Evolutionary conservation across 768 basidiomycete species (phyloP).

Genomic region (Phanerochaete carnosa): DNA sequence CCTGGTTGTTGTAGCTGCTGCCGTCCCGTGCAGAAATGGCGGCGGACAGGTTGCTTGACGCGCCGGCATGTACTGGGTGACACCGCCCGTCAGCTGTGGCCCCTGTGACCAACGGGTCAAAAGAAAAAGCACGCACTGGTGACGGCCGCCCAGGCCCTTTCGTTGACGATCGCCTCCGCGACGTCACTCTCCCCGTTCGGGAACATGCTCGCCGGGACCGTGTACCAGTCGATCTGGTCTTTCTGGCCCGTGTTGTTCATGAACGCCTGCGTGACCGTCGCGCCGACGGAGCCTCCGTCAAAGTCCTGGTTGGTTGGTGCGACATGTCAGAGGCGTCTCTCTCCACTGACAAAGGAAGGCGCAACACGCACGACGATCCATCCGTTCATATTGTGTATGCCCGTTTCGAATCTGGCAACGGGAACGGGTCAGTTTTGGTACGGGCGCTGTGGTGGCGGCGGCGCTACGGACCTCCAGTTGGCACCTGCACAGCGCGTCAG

Average conservation of each 20-base stretch:
- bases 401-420: conserved; percentile 20
- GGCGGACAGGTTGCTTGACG: conserved; percentile 16
- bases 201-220: conserved; percentile 37
- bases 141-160: conserved; percentile 53
- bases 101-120: conserved; percentile 24
- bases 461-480: conserved; percentile 6
- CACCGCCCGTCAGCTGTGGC: not conserved
- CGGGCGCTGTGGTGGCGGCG: not conserved
- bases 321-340: not conserved
- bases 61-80: conserved; percentile 33
- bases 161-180: conserved; percentile 39
- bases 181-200: conserved; percentile 33
- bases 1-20: conserved; percentile 44
- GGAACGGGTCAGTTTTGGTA: not conserved
- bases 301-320: conserved; percentile 53
- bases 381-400: conserved; percentile 42
- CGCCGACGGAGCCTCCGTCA: conserved; percentile 52
- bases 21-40: conserved; percentile 28
- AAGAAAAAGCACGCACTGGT: conserved; percentile 36
- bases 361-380: conserved; percentile 52
- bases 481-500: conserved; percentile 1
- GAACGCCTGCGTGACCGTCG: conserved; percentile 39
- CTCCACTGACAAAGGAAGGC: not conserved
- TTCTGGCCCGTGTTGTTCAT: conserved; percentile 25
- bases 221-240: conserved; percentile 42